These are phyloP conservation scores for Solanum bulbocastanum DNA, from an alignment of 257 asterid genomes.

Conservation along the genomic window DNA sequence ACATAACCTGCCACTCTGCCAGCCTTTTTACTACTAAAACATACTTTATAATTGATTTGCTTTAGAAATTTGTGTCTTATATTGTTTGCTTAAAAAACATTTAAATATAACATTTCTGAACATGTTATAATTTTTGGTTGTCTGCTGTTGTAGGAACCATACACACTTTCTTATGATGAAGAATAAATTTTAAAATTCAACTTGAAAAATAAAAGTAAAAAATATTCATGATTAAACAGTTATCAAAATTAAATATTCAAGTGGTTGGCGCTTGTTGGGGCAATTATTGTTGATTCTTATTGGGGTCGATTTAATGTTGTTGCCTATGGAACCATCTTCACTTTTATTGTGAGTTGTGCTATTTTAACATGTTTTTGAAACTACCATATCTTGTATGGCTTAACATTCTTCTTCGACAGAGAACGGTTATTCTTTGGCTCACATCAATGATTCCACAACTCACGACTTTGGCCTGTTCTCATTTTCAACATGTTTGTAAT, in stretches of 20 bases:
- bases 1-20: too few species aligned
- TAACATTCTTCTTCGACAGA: background rate
- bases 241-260: background rate
- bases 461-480: background rate
- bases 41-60: too few species aligned
- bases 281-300: constrained; percentile 5
- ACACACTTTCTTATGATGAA: too few species aligned
- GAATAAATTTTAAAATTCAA: too few species aligned
- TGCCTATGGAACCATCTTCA: background rate
- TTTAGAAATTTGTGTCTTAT: too few species aligned
- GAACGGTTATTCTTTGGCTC: constrained; percentile 12
- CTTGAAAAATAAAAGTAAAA: too few species aligned
- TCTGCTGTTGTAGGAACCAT: too few species aligned
- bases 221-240: too few species aligned
- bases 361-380: background rate
- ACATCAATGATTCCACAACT: constrained; percentile 5
- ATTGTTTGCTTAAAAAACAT: too few species aligned
- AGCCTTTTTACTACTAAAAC: too few species aligned
- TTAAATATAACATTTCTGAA: too few species aligned
- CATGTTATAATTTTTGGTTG: too few species aligned
- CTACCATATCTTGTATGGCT: background rate
- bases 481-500: background rate
- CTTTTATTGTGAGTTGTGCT: constrained; percentile 2
- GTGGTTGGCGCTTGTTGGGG: constrained; percentile 4
- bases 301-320: constrained; percentile 3